phyloP scores from a whole-genome alignment of 1,139 yeast species.

The Candida tunisiensis region DNA sequence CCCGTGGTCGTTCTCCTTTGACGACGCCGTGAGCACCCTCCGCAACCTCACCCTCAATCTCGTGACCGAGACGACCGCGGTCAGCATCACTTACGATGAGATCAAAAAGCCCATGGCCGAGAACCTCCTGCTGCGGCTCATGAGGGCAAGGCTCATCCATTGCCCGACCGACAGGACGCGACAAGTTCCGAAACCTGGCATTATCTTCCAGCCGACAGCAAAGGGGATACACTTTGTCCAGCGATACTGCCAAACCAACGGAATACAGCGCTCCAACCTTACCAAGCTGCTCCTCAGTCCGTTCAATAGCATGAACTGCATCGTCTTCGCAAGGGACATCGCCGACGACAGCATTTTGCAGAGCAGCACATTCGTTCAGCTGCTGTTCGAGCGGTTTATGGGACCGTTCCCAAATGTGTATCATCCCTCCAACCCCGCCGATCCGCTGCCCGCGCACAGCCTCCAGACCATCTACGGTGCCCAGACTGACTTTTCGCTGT shows the following conservation, averaged over 20 bases:
- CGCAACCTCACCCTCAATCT: too few species aligned
- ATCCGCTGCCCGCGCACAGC: slow-evolving; percentile 10
- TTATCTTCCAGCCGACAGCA: slow-evolving; percentile 69
- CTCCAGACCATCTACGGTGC: slow-evolving; percentile 4
- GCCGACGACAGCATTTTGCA: slow-evolving; percentile 43
- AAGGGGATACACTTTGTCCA: slow-evolving; percentile 68
- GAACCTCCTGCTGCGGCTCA: slow-evolving; percentile 35
- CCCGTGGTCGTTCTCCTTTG: too few species aligned
- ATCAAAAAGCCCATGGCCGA: slow-evolving; percentile 37
- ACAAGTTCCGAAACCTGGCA: slow-evolving; percentile 24
- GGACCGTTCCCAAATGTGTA: slow-evolving; percentile 60
- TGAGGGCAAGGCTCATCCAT: slow-evolving; percentile 54
- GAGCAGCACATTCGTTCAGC: slow-evolving; percentile 46
- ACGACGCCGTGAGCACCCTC: too few species aligned
- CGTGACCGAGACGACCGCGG: too few species aligned
- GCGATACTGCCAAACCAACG: slow-evolving; percentile 40
- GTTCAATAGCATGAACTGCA: slow-evolving; percentile 57
- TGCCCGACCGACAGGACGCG: slow-evolving; percentile 62
- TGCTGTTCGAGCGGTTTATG: slow-evolving; percentile 46
- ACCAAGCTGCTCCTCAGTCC: slow-evolving; percentile 28
- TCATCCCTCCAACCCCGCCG: slow-evolving; percentile 34
- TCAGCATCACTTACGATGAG: too few species aligned
- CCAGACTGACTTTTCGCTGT: slow-evolving; percentile 2
- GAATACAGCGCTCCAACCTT: slow-evolving; percentile 24
- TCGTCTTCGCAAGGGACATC: slow-evolving; percentile 50